Percentiles rank a stretch among this genome's conserved stretches.
These are phyloP conservation scores for Cudoniella acicularis DNA, from an alignment of 495 filamentous ascomycete genomes.

Conservation along the genomic window DNA sequence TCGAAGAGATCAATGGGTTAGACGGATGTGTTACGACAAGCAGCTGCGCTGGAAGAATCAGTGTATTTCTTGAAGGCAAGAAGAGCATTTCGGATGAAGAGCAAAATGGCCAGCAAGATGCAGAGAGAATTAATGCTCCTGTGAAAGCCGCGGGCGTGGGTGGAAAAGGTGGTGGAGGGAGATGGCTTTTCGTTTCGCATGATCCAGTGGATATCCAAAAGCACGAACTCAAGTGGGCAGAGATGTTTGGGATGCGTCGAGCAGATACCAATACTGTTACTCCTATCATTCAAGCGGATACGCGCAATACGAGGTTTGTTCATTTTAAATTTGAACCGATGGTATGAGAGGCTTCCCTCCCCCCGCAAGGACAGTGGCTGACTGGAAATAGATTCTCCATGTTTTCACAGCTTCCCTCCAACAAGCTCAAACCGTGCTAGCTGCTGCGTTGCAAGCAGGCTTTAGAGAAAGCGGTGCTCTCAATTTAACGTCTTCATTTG, in stretches of 20 bases:
- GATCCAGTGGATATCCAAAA: slow-evolving; percentile 49
- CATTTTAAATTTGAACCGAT: slow-evolving; percentile 94
- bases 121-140: background rate
- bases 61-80: slow-evolving; percentile 78
- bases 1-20: slow-evolving; percentile 68
- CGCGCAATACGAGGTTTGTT: slow-evolving; percentile 52
- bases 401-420: slow-evolving; percentile 68
- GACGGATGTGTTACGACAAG: slow-evolving; percentile 82
- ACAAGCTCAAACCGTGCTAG: slow-evolving; percentile 67
- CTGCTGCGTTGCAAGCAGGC: slow-evolving; percentile 71
- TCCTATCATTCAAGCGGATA: background rate
- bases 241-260: slow-evolving; percentile 20
- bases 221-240: slow-evolving; percentile 14
- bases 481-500: slow-evolving; percentile 32
- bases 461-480: slow-evolving; percentile 86
- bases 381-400: slow-evolving; percentile 69
- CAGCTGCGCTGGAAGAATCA: slow-evolving; percentile 81
- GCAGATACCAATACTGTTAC: background rate
- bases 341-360: slow-evolving; percentile 47
- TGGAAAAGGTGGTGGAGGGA: slow-evolving; percentile 68
- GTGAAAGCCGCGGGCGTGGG: background rate
- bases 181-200: slow-evolving; percentile 88
- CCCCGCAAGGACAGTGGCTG: background rate
- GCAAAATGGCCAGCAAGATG: slow-evolving; percentile 1
- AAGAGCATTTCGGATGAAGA: slow-evolving; percentile 31